Evolutionary conservation across 495 filamentous ascomycete genomes (phyloP).

Genomic region (Cenococcum geophilum): DNA sequence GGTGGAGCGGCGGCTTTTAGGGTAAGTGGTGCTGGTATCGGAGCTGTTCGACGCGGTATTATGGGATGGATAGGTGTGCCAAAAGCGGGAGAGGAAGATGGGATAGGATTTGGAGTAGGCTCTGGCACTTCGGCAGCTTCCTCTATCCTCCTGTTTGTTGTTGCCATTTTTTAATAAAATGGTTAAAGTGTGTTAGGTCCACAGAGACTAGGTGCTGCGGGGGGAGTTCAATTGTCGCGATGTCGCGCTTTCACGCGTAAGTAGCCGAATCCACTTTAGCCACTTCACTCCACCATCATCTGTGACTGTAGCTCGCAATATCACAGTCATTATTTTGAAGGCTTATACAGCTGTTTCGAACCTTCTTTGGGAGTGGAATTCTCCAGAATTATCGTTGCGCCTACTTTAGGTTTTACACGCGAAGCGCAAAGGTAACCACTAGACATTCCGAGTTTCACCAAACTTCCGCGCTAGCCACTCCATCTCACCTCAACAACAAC

Average conservation of each 20-base stretch:
- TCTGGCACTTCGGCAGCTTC: slow-evolving; percentile 21
- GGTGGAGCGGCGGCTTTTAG: slow-evolving; percentile 42
- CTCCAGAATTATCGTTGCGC: too few species aligned
- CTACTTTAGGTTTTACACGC: too few species aligned
- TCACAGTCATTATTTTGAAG: background rate
- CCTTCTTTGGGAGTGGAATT: too few species aligned
- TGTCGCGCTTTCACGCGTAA: slow-evolving; percentile 13
- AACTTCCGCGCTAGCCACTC: background rate
- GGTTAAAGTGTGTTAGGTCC: background rate
- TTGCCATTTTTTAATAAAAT: slow-evolving; percentile 15
- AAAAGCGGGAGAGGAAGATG: slow-evolving; percentile 86
- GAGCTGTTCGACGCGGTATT: slow-evolving; percentile 45
- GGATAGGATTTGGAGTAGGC: slow-evolving; percentile 50
- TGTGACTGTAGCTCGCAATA: background rate
- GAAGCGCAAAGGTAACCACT: too few species aligned
- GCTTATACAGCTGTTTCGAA: background rate
- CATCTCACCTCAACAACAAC: slow-evolving; percentile 5
- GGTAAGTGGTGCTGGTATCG: slow-evolving; percentile 43
- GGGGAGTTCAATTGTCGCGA: background rate
- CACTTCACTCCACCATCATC: background rate
- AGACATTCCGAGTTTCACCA: too few species aligned
- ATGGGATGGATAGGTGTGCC: slow-evolving; percentile 74
- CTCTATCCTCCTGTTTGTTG: slow-evolving; percentile 16
- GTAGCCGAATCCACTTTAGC: slow-evolving; percentile 7
- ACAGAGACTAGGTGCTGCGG: background rate